Base-by-base conservation (phyloP, 2,329 filamentous ascomycete genomes). In the Curvularia eragrostidis region DNA sequence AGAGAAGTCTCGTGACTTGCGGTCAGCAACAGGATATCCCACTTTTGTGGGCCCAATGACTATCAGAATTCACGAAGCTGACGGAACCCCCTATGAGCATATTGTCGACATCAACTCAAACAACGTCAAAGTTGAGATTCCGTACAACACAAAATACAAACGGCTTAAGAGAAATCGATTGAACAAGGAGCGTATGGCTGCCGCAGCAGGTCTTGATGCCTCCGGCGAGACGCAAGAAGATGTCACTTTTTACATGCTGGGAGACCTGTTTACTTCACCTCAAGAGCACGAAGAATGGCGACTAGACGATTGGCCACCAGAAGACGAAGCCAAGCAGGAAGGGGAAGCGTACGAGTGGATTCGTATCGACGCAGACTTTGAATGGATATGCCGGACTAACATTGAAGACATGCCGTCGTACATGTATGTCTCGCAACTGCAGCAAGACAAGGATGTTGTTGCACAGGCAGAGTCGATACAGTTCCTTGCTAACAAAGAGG, bases 141-240 rank as follows among this genome's bases (percentile, higher is more conserved):
- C 94, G 0, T 99, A 99, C 79, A 98, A 98, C 70, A 99, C 95
- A 0, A 99, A 99, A 75, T 99, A 99, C 80, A 99, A 98, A 80
- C 89, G 96, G 8, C 83, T 99, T 2, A 99, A 99, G 81, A 85
- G 93, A 46, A 97, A 91, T 58, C 87, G 90, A 43, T 84, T 91
- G 30, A 87, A 94, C 74, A 93, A 93, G 74, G 91, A 96, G 74
- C 87, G 91, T 59, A 87, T 85, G 21, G 84, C 85, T 38, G 87
- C 84, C 48, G 86, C 83, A 23, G 84, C 81, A 42, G 90, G 84
- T 55, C 84, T 85, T 50, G 90, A 90, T 70, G 83, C 83, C 46
- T 80, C 81, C 63, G 83, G 84, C 15, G 89, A 90, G 60, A 61
- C 68, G 19, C 87, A 91, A 52, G 89, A 95, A 53, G 92, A 96